Conservation (phyloP, 306 rosid genomes). For the Quercus agrifolia region DNA sequence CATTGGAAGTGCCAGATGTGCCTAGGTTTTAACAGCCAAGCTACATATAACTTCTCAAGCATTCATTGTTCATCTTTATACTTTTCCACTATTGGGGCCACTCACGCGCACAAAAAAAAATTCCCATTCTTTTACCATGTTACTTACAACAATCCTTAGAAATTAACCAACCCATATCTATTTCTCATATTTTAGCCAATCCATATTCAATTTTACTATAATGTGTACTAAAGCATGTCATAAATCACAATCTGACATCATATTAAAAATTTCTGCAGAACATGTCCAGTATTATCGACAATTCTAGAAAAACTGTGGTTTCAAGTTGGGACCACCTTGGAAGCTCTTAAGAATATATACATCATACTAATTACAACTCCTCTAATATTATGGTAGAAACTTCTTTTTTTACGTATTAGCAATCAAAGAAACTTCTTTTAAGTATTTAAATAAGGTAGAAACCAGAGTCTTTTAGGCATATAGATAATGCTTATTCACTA, state of each 20-base stretch:
- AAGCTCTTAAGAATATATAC: neutral
- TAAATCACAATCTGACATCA: neutral
- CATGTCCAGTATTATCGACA: neutral
- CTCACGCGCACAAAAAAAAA: neutral
- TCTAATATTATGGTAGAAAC: neutral
- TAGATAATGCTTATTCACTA: too few relatives aligned
- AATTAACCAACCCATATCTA: neutral
- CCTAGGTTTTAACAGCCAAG: neutral
- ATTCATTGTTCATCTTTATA: neutral
- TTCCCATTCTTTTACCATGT: neutral
- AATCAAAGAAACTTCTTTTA: too few relatives aligned
- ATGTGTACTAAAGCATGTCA: neutral
- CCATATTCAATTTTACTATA: neutral
- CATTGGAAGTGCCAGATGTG: neutral
- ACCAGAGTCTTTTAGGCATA: neutral
- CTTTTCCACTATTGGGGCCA: neutral
- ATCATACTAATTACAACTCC: neutral
- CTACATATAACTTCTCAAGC: neutral
- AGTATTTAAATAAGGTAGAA: neutral
- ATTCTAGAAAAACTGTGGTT: neutral
- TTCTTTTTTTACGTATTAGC: too few relatives aligned
- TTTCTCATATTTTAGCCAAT: neutral
- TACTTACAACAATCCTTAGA: neutral
- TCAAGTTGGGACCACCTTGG: neutral
- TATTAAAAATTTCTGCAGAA: neutral